A percentile compares a stretch with the other conserved stretches of the same genome.
Conservation (phyloP, 345 rosid species). For the Jatropha curcas region DNA sequence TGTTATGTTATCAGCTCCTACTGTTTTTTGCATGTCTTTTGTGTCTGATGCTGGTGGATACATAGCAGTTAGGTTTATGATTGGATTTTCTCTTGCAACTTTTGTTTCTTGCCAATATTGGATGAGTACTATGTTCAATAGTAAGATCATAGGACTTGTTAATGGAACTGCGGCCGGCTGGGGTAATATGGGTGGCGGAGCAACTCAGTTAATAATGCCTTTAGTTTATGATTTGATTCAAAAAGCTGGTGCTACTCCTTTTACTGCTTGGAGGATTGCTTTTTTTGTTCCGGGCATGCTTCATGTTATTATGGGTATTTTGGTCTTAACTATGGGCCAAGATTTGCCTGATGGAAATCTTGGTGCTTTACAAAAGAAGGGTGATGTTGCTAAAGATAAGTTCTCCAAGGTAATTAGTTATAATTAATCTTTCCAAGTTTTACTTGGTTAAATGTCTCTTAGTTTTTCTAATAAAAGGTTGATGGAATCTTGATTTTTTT, state of each 20-base stretch:
- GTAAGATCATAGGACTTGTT: constrained; percentile 77
- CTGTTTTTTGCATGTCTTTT: constrained; percentile 84
- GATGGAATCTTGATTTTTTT: not conserved
- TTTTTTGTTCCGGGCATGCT: constrained; percentile 77
- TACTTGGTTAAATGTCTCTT: no score
- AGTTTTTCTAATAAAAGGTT: no score
- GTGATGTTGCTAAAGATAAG: constrained; percentile 68
- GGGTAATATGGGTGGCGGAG: constrained; percentile 97
- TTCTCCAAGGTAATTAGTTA: constrained; percentile 66
- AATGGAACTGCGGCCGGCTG: constrained; percentile 96
- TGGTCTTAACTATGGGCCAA: constrained; percentile 81
- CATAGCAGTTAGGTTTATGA: constrained; percentile 78
- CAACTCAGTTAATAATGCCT: constrained; percentile 86
- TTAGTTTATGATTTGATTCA: constrained; percentile 63
- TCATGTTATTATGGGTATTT: constrained; percentile 65
- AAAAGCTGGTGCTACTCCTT: constrained; percentile 59
- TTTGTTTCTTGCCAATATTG: constrained; percentile 93
- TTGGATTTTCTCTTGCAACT: constrained; percentile 88
- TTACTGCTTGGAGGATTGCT: constrained; percentile 90
- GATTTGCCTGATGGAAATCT: constrained; percentile 92
- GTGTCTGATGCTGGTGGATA: constrained; percentile 63
- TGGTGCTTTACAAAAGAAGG: constrained; percentile 64
- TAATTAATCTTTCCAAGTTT: not conserved
- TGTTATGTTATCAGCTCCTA: constrained; percentile 78
- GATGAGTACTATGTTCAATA: constrained; percentile 98